Base-by-base conservation (phyloP, 2,329 filamentous ascomycete species). In the Xylariaceae sp. region DNA sequence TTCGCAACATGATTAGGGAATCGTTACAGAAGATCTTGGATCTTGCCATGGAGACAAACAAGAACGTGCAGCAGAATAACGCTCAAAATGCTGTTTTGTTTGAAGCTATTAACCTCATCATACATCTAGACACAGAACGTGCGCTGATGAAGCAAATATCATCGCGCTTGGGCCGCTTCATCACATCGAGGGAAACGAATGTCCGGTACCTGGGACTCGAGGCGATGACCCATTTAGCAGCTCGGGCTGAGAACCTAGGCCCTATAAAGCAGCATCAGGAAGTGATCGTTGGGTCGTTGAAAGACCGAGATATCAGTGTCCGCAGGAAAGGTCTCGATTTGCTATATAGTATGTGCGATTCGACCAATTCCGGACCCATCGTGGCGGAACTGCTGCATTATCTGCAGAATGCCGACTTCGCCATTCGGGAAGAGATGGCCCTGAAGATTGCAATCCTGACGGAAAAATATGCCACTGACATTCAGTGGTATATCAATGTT, bases 401-500 rank as follows among this genome's bases (percentile, higher is more conserved):
- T 73, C 83, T 99, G 7, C 93, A 97, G 70, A 96, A 91, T 53
- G 95, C 95, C 46, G 95, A 99, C 74, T 99, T 96, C 73, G 93
- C 93, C 4, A 97, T 99, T 67, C 87, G 96, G 61, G 96, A 99
- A 77, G 95, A 99, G 74, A 99, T 99, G 95, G 95, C 98, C 3
- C 81, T 99, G 61, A 99, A 99, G 77, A 96, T 99, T 74, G 95
- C 95, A 50, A 99, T 99, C 69, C 75, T 99, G 62, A 98, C 96
- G 0, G 95, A 99, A 73, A 98, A 98, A 72, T 99, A 99, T 72
- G 95, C 95, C 20, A 97, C 93, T 0, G 95, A 99, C 69, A 91
- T 96, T 19, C 93, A 98, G 77, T 99, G 95, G 95, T 99, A 99
- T 73, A 96, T 99, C 60, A 93, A 99, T 71, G 97, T 98, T 65